Conservation (phyloP, 352 stramenopile species). For the Globisporangium abappressorium region DNA sequence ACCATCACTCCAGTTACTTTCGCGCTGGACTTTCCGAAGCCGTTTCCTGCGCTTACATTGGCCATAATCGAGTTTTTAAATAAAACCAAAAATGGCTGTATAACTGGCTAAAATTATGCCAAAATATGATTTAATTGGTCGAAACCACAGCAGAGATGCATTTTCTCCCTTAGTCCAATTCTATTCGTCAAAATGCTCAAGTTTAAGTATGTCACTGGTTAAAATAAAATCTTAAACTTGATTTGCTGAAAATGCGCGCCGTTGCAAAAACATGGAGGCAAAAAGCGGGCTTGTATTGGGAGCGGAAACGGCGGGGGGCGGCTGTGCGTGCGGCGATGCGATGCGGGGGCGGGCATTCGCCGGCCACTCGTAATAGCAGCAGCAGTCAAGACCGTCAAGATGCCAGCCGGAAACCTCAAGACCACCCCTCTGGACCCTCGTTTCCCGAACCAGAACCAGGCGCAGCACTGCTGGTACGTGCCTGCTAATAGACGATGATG, state of each 20-base stretch:
- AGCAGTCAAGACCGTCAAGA: slow-evolving; percentile 20
- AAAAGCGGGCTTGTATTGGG: slow-evolving; percentile 11
- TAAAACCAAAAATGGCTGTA: neutral
- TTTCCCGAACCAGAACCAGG: slow-evolving; percentile 88
- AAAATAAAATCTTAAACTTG: slow-evolving; percentile 4
- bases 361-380: slow-evolving; percentile 15
- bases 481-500: neutral
- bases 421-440: slow-evolving; percentile 83
- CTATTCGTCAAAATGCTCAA: slow-evolving; percentile 12
- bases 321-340: neutral
- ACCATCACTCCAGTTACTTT: slow-evolving; percentile 11
- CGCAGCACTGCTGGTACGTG: slow-evolving; percentile 78
- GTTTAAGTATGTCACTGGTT: slow-evolving; percentile 15
- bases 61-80: neutral
- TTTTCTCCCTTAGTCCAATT: neutral
- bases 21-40: slow-evolving; percentile 15
- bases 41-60: neutral
- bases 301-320: neutral
- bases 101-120: neutral
- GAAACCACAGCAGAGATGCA: neutral
- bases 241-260: slow-evolving; percentile 28
- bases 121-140: neutral
- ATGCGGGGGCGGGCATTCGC: slow-evolving; percentile 16
- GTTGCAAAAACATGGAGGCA: slow-evolving; percentile 40
- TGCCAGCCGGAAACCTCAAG: slow-evolving; percentile 66